A percentile compares a stretch with the other conserved stretches of the same genome.
phyloP scores from a whole-genome alignment of 192 early-diverging fungal genomes.

The Entrophospora sp. region DNA sequence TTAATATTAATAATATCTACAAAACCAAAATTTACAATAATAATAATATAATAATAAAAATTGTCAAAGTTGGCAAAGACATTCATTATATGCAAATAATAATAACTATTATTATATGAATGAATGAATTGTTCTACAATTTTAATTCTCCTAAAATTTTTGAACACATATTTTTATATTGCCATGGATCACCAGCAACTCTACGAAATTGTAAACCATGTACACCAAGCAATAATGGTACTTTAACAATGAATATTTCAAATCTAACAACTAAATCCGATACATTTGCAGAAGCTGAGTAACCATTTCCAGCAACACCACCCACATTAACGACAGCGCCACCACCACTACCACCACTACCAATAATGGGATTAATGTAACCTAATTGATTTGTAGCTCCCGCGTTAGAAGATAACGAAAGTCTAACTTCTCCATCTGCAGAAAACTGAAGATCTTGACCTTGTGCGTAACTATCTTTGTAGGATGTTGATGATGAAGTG shows the following conservation, averaged over 20 bases:
- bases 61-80: too few relatives aligned
- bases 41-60: too few relatives aligned
- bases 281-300: conserved; percentile 14
- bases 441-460: conserved; percentile 20
- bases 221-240: conserved; percentile 71
- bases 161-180: conserved; percentile 90
- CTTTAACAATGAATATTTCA: conserved; percentile 70
- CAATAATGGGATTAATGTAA: too few relatives aligned
- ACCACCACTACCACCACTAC: not conserved
- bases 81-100: not conserved
- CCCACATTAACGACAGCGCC: too few relatives aligned
- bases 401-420: conserved; percentile 1
- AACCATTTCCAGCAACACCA: too few relatives aligned
- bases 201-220: conserved; percentile 84
- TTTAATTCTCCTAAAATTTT: conserved; percentile 67
- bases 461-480: conserved; percentile 22
- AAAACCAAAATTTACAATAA: too few relatives aligned
- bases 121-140: conserved; percentile 43
- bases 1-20: too few relatives aligned
- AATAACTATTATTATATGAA: not conserved
- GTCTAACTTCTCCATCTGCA: conserved; percentile 19
- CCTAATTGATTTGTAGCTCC: too few relatives aligned
- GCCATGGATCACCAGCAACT: conserved; percentile 65
- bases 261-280: conserved; percentile 56
- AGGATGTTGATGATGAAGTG: conserved; percentile 1